Evolutionary conservation across 192 early-diverging fungal species (phyloP).

Genomic region (Backusella tuberculispora): DNA sequence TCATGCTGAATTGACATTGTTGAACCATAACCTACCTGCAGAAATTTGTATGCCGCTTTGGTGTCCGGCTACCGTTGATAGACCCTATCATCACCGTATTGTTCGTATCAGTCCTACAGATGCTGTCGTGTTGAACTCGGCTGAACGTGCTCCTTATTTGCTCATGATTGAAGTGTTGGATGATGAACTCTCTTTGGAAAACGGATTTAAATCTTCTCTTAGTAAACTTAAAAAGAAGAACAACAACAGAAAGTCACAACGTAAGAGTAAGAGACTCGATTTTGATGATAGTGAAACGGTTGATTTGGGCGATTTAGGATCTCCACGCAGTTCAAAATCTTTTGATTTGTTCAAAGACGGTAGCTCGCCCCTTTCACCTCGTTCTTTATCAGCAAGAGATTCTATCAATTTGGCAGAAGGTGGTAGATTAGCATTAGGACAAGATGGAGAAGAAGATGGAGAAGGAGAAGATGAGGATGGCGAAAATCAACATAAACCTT

Average conservation of each 20-base stretch:
- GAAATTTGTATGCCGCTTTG: conserved; percentile 93
- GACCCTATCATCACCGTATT: conserved; percentile 79
- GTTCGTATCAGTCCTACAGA: conserved; percentile 88
- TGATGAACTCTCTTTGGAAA: conserved; percentile 55
- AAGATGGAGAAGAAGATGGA: background rate
- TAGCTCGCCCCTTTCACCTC: background rate
- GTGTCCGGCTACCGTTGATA: conserved; percentile 72
- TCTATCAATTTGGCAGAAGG: background rate
- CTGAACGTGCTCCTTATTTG: conserved; percentile 91
- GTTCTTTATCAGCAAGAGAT: background rate
- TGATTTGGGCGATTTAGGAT: background rate
- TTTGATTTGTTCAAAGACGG: conserved; percentile 29
- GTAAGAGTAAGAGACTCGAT: background rate
- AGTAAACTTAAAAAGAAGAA: conserved; percentile 18
- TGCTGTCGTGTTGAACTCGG: conserved; percentile 94
- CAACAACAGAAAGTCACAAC: background rate
- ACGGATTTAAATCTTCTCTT: conserved; percentile 27
- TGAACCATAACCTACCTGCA: conserved; percentile 93
- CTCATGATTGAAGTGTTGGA: conserved; percentile 89
- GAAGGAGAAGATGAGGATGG: background rate
- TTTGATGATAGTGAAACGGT: background rate
- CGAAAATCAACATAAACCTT: background rate
- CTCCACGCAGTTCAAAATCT: background rate
- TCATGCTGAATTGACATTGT: conserved; percentile 86
- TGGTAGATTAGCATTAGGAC: background rate